Evolutionary conservation across 2,329 filamentous ascomycete genomes (phyloP), one percentile per base, ranked within the genome.

Genomic region (Pseudogymnoascus pannorum): DNA sequence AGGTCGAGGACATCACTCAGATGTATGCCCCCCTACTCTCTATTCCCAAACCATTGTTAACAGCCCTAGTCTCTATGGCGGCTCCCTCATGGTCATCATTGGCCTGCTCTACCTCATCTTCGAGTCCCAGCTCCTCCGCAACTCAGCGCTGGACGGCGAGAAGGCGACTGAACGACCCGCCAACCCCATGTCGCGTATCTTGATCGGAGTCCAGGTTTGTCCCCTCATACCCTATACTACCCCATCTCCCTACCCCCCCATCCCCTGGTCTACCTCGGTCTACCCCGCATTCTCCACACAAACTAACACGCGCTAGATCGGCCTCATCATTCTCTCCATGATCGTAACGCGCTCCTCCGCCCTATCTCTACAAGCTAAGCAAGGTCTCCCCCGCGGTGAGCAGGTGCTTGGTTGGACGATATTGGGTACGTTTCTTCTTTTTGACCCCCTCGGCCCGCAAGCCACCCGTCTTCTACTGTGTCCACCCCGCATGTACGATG

Each of bases 401-500:
- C 91, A 97, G 73, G 78, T 92, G 2, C 82, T 96, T 18, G 93
- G 91, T 48, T 97, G 92, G 90, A 71, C 85, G 48, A 87, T 92
- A 20, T 74, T 97, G 42, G 78, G 89, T 89, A 80, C 74, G 79
- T 74, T 8, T 24, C 40, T 24, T 24, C 20, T n/a, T n/a, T n/a
- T 5, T 44, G 22, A 26, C 35, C 54, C 33, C 20, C 20, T 11
- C 12, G 20, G 20, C 20, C 40, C 20, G 40, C 40, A 44, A 24
- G 40, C 40, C 40, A n/a, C 40, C 29, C 24, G 8, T 11, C 14
- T 4, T 35, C 29, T 33, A 61, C 57, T 22, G 35, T 57, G 36
- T 24, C 20, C 12, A 3, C 40, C 40, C 40, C 11, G 24, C 40
- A 24, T 14, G 40, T 44, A 24, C 20, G 40, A 24, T 12, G 40